These are phyloP conservation scores for Alternaria tenuissima DNA, from an alignment of 2,329 filamentous ascomycete species.

Conservation along the genomic window DNA sequence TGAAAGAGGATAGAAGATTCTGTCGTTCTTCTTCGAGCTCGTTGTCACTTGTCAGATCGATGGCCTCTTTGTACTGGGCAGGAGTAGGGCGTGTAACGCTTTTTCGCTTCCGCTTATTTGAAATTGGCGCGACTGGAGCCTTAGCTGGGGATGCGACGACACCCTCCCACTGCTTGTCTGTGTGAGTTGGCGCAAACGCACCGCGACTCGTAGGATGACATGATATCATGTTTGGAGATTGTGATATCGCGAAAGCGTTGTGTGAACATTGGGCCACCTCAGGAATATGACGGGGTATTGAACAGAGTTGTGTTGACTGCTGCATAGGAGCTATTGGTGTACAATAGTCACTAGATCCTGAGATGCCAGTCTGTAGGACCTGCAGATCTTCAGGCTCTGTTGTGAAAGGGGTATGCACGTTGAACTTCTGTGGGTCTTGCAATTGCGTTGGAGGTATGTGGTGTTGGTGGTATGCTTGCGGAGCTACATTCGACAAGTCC, in stretches of 20 bases:
- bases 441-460: neutral
- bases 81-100: neutral
- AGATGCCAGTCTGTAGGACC: neutral
- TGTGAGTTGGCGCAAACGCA: constrained; percentile 1
- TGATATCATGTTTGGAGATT: neutral
- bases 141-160: neutral
- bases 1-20: constrained; percentile 23
- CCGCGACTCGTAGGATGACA: neutral
- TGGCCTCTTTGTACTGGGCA: constrained; percentile 5
- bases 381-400: neutral
- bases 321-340: neutral
- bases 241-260: neutral
- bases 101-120: constrained; percentile 1
- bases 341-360: neutral
- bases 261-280: neutral
- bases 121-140: neutral
- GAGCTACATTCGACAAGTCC: neutral
- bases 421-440: neutral
- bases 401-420: neutral
- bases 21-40: constrained; percentile 23
- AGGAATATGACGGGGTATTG: neutral
- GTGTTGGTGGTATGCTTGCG: neutral
- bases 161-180: constrained; percentile 10
- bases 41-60: constrained; percentile 30
- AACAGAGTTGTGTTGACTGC: neutral